phyloP scores from a whole-genome alignment of 805 yeast genomes.

The Candida sithepensis region DNA sequence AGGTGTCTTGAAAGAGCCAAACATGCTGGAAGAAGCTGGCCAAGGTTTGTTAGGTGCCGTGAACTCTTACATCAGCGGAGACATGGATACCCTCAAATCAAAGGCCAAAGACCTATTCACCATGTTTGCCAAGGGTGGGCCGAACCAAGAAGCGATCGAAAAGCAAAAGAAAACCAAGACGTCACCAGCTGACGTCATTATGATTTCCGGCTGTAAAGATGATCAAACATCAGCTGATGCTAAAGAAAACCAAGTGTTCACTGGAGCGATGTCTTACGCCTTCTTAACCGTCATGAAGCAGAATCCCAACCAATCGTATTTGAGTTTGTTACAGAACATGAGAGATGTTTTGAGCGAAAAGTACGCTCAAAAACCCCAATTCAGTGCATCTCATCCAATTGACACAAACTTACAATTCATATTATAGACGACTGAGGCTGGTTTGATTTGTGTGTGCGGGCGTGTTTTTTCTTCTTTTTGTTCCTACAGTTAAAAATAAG shows the following conservation, averaged over 20 bases:
- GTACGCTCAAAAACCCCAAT: slow-evolving; percentile 70
- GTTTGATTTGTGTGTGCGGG: neutral
- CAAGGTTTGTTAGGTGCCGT: slow-evolving; percentile 54
- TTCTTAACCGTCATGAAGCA: slow-evolving; percentile 54
- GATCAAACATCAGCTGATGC: slow-evolving; percentile 78
- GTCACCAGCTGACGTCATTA: slow-evolving; percentile 65
- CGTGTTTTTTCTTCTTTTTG: too few species aligned
- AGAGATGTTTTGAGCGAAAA: slow-evolving; percentile 51
- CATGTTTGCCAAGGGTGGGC: slow-evolving; percentile 37
- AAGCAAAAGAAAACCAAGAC: slow-evolving; percentile 49
- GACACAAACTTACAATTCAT: slow-evolving; percentile 23
- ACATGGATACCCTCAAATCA: slow-evolving; percentile 36
- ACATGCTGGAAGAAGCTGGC: slow-evolving; percentile 65
- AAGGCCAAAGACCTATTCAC: slow-evolving; percentile 41
- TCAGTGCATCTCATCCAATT: slow-evolving; percentile 64
- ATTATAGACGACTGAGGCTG: neutral
- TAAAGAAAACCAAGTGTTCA: slow-evolving; percentile 54
- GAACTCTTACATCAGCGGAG: slow-evolving; percentile 52
- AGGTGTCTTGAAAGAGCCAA: slow-evolving; percentile 72
- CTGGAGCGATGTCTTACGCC: slow-evolving; percentile 78
- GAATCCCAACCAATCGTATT: slow-evolving; percentile 58
- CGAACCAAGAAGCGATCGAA: slow-evolving; percentile 32
- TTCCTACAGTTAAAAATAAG: too few species aligned
- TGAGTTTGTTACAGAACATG: slow-evolving; percentile 61
- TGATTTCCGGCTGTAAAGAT: slow-evolving; percentile 71